Evolutionary conservation across 2,329 filamentous ascomycete genomes (phyloP).

Genomic region (Aaosphaeria arxii): DNA sequence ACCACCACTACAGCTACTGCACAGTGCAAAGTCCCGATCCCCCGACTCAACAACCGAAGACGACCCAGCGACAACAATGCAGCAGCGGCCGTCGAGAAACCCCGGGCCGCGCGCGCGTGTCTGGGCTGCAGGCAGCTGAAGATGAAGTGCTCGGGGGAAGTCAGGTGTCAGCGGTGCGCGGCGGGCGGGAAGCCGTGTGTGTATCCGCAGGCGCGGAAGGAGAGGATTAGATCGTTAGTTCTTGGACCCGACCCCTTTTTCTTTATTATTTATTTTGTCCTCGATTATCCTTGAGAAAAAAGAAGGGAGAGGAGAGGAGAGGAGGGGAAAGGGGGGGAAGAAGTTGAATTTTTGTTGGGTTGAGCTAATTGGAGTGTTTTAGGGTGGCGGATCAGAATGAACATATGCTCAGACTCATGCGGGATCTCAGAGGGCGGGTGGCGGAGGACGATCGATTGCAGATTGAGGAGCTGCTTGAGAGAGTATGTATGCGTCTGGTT

Average conservation of each 20-base stretch:
- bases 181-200: neutral
- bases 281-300: too few relatives aligned
- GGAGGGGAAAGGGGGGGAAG: too few relatives aligned
- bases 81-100: neutral
- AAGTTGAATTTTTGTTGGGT: too few relatives aligned
- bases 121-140: constrained; percentile 1
- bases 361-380: neutral
- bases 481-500: neutral
- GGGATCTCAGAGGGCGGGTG: neutral
- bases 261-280: neutral
- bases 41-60: neutral
- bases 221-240: constrained; percentile 1
- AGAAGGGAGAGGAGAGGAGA: too few relatives aligned
- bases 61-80: neutral
- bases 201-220: neutral
- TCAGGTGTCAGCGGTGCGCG: constrained; percentile 1
- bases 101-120: constrained; percentile 1
- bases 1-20: neutral
- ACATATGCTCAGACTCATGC: neutral
- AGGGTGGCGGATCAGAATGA: constrained; percentile 1
- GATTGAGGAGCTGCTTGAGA: neutral
- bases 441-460: neutral
- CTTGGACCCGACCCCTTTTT: neutral
- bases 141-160: constrained; percentile 4
- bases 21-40: neutral